Base-by-base conservation (phyloP, 2,329 filamentous ascomycete genomes). In the Apiospora aurea region DNA sequence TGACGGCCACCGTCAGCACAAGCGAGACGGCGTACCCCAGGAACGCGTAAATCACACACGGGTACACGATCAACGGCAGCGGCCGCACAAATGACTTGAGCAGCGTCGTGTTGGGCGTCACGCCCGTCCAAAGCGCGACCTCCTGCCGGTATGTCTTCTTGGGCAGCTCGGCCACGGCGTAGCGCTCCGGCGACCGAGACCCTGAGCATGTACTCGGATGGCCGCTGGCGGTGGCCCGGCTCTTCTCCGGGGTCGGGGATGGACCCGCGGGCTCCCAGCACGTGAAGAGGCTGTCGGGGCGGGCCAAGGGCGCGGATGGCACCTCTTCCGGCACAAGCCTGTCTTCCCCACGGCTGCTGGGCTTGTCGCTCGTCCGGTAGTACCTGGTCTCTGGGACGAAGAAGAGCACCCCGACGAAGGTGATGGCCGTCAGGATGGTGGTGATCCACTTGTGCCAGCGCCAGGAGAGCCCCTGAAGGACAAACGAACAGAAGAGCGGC, bases 371-470 rank as follows among this genome's bases (percentile, higher is more conserved):
- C 3, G 43, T 67, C n/a, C 43, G 53, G 18, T 34, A 66, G 29
- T 78, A 80, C 2, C 77, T 72, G 24, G 79, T 81, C 71, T 81
- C 80, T 1, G 79, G 79, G 43, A 81, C 75, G 24, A 80, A 76
- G 26, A 80, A 71, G 11, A 80, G 21, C n/a, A 81, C 69, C 16
- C 76, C 76, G 49, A 78, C 0, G 46, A 79, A 79, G 71, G 76
- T 79, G 71, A 80, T 64, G 13, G 49, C 74, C 2, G 75, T 77
- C 21, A 81, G 66, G 18, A 80, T 80, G 49, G 75, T 75, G 4
- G 78, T 72, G 29, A 80, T 76, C 76, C 77, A 80, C 70, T 80
- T 80, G 72, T 79, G 76, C 79, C 79, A 81, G 43, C 77, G 73
- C 79, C 78, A 80, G 66, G 78, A 79, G 43, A 78, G 70, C 1